Evolutionary conservation across 768 basidiomycete genomes (phyloP), one percentile per base, ranked within the genome.

Genomic region (Lactarius hengduanensis): DNA sequence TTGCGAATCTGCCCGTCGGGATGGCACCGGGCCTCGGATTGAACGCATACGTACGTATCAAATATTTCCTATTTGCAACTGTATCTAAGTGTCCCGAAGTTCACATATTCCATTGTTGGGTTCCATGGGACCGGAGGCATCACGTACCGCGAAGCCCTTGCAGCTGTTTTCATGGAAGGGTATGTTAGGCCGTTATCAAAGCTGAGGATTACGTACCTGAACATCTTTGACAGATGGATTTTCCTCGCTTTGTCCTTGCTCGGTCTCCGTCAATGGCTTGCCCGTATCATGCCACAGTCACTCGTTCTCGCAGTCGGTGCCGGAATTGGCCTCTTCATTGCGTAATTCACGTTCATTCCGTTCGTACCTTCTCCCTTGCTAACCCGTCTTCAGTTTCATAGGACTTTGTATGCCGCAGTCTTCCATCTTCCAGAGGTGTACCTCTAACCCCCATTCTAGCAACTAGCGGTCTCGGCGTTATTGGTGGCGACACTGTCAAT

Each of bases 161-260:
- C 87, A 11, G 93, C 93, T 28, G 90, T 94, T 53, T 95, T 94
- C 76, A 79, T 95, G 69, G 93, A 94, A 80, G 93, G 91, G 88
- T 90, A 69, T 28, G 84, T 74, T 7, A 0, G 10, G 18, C 22
- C 22, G 47, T 50, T 13, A 15, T 5, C 50, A 15, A 26, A 5
- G 22, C 26, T 3, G 15, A 26, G 50, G 13, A 7, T 6, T 7
- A 53, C 13, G 63, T 50, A n/a, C 30, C 22, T 62, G 20, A 60
- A 26, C 18, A 4, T 34, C 53, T 36, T 30, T 28, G 15, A 7
- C 58, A 91, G 91, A 34, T 91, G 92, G 89, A 76, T 94, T 10
- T 94, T 95, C 80, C 83, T 94, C 69, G 70, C 88, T 72, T 79
- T 95, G 10, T 92, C 92, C 0, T 75, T 95, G 26, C 78, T 94